These are phyloP conservation scores for Rhododendron griersonianum DNA, from an alignment of 148 eudicot species.

Conservation along the genomic window DNA sequence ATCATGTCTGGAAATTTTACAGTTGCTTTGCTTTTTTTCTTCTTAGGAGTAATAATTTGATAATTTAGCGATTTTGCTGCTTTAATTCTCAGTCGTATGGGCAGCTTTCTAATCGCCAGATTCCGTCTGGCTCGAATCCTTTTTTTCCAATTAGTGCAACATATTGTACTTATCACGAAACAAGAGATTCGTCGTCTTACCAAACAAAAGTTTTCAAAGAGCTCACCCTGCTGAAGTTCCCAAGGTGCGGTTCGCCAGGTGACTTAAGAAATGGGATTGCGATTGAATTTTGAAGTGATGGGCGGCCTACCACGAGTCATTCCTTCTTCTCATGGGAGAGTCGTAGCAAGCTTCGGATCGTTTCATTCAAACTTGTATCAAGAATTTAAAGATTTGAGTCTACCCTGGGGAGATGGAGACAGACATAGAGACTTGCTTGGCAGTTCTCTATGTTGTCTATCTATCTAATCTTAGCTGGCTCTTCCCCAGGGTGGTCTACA, in stretches of 20 bases:
- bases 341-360: neutral
- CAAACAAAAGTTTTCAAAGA: neutral
- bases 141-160: too few species aligned
- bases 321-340: neutral
- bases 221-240: neutral
- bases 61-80: too few species aligned
- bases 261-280: neutral
- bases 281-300: neutral
- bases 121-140: too few species aligned
- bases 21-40: neutral
- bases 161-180: neutral
- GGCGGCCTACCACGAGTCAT: neutral
- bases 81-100: too few species aligned
- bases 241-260: neutral
- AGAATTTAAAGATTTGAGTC: neutral
- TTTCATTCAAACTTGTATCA: neutral
- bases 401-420: too few species aligned
- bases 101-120: too few species aligned
- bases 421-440: too few species aligned
- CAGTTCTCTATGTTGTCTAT: neutral
- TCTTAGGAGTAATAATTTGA: too few species aligned
- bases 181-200: neutral
- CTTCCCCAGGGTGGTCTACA: neutral
- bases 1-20: neutral
- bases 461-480: neutral